Conservation (phyloP, 2,329 filamentous ascomycete species). For the Blastomyces parvus region DNA sequence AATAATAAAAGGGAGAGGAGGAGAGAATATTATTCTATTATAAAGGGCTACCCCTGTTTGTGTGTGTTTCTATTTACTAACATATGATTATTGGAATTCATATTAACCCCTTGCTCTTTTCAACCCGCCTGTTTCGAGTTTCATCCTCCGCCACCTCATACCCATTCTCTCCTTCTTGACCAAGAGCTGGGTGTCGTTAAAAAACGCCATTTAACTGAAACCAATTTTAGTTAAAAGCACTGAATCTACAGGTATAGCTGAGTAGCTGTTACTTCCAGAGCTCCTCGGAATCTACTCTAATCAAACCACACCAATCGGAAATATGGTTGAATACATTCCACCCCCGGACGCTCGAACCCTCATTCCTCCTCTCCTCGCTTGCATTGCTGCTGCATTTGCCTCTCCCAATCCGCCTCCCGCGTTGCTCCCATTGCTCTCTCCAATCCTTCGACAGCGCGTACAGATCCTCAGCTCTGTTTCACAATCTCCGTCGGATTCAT, state of each 20-base stretch:
- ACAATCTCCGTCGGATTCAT: constrained; percentile 40
- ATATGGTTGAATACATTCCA: constrained; percentile 47
- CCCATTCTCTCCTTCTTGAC: not conserved
- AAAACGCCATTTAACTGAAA: too few relatives aligned
- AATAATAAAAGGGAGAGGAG: not conserved
- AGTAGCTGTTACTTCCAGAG: too few relatives aligned
- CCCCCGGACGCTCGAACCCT: constrained; percentile 48
- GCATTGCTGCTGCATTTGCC: constrained; percentile 51
- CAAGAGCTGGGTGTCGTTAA: not conserved
- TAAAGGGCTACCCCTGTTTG: not conserved
- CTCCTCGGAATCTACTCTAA: not conserved
- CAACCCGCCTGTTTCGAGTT: not conserved
- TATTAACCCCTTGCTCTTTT: not conserved
- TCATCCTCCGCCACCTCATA: not conserved
- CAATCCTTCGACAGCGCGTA: constrained; percentile 54
- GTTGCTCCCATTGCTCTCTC: constrained; percentile 52
- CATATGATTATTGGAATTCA: not conserved
- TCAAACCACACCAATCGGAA: not conserved
- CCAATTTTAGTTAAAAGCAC: not conserved
- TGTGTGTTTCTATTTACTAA: not conserved
- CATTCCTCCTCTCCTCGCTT: constrained; percentile 54
- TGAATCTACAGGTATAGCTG: not conserved
- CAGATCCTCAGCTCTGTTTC: constrained; percentile 44
- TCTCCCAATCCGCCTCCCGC: constrained; percentile 52
- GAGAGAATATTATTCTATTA: not conserved